phyloP scores from a whole-genome alignment of 129 eudicot genomes.

The Helianthus tuberosus region DNA sequence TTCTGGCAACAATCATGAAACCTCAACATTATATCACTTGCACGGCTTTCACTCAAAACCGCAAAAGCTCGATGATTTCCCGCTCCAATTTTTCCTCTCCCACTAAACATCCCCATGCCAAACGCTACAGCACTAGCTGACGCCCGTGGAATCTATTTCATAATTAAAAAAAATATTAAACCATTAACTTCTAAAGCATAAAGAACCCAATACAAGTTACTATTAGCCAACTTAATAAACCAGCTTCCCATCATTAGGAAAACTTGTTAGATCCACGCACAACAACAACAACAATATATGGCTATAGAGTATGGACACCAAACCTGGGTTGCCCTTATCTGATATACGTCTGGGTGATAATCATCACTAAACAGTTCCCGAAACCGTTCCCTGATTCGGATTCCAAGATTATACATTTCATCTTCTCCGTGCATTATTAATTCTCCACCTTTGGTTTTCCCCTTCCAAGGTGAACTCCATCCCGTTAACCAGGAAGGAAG shows the following conservation, averaged over 20 bases:
- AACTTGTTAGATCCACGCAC: too few species aligned
- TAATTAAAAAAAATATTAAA: background rate
- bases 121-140: conserved; percentile 99
- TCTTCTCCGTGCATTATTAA: conserved; percentile 76
- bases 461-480: conserved; percentile 96
- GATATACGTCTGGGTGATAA: conserved; percentile 84
- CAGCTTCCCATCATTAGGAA: conserved; percentile 4
- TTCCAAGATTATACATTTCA: conserved; percentile 82
- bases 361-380: conserved; percentile 61
- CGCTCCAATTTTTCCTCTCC: conserved; percentile 79
- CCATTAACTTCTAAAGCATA: background rate
- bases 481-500: conserved; percentile 81
- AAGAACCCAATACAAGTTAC: conserved; percentile 12
- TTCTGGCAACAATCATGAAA: conserved; percentile 95
- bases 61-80: conserved; percentile 94
- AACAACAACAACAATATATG: too few species aligned
- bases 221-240: conserved; percentile 5
- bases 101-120: conserved; percentile 96
- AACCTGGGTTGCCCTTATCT: conserved; percentile 91
- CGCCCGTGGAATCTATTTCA: conserved; percentile 77
- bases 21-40: conserved; percentile 89
- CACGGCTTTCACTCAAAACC: conserved; percentile 86
- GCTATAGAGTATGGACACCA: background rate
- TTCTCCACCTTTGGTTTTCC: conserved; percentile 87
- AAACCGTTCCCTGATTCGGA: conserved; percentile 66